Percentiles rank a stretch among this genome's conserved stretches.
Evolutionary conservation across 2,329 filamentous ascomycete species (phyloP).

Genomic region (Rutstroemia sp.): DNA sequence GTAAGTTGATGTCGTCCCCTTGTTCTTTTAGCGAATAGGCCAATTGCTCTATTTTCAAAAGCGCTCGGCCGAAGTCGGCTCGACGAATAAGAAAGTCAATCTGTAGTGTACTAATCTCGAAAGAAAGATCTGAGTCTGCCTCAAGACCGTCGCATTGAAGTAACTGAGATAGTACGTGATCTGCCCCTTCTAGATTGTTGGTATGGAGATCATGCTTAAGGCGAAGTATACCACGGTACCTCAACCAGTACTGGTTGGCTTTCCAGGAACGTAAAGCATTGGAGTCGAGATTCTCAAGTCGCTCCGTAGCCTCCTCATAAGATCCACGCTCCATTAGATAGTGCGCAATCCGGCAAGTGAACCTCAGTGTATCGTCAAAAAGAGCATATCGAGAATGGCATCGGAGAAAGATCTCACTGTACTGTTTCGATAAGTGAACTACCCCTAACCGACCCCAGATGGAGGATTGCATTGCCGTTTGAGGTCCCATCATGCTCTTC

Average conservation of each 20-base stretch:
- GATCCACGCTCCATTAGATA: constrained; percentile 58
- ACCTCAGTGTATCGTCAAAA: constrained; percentile 72
- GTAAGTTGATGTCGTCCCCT: constrained; percentile 52
- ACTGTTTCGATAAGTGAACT: constrained; percentile 45
- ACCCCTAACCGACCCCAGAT: constrained; percentile 71
- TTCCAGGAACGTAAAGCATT: constrained; percentile 66
- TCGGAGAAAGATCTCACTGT: constrained; percentile 67
- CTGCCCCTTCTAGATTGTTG: constrained; percentile 48
- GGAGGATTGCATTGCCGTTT: constrained; percentile 64
- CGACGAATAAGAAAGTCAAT: constrained; percentile 51
- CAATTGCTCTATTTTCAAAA: constrained; percentile 45
- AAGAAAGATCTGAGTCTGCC: constrained; percentile 50
- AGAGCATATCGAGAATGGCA: constrained; percentile 59
- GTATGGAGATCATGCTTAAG: constrained; percentile 54
- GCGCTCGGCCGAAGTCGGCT: constrained; percentile 44
- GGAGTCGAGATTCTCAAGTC: constrained; percentile 51
- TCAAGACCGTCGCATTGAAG: constrained; percentile 33
- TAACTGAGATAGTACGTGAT: constrained; percentile 50
- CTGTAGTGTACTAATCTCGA: constrained; percentile 50
- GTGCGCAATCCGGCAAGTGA: constrained; percentile 63
- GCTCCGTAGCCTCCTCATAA: constrained; percentile 60
- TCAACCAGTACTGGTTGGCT: constrained; percentile 64
- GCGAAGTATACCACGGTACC: constrained; percentile 59
- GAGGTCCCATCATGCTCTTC: constrained; percentile 63
- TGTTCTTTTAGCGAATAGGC: constrained; percentile 44